Base-by-base conservation (phyloP, 2,329 filamentous ascomycete species). In the Monosporascus sp. region DNA sequence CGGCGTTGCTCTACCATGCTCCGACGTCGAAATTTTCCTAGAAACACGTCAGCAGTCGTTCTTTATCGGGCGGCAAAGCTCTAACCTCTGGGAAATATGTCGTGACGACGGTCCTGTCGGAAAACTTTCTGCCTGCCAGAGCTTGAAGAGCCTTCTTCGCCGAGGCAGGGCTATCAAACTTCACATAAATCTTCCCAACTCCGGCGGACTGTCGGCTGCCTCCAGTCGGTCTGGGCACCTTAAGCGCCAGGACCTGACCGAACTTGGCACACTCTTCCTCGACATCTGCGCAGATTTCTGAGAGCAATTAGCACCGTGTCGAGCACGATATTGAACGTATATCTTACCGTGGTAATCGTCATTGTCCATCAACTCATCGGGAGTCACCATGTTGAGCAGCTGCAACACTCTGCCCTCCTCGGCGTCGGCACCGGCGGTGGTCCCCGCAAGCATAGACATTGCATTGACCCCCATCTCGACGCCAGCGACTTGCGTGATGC, bases 141-240 rank as follows among this genome's bases (percentile, higher is more conserved):
- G 90, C 87, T 64, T 87, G 86, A 53, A 99, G 77, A 7, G 94
- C 95, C 65, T 89, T 92, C 57, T 88, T 87, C 20, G 93, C 89
- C 8, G 86, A 84, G 49, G 91, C 90, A 2, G 82, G 75, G 3
- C 78, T 82, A 59, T 94, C 89, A 67, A 90, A 99, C 70, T 97
- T 97, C 76, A 99, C 87, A 69, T 87, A 99, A 62, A 99, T 97
- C 79, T 97, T 99, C 68, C 94, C 94, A 22, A 99, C 91, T 47
- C 94, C 94, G 31, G 90, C 83, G 22, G 87, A 89, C 68, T 94
- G 88, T 63, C 91, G 85, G 70, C 86, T 89, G 48, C 89, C 90
- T 62, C 89, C 89, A 22, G 83, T 85, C 2, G 94, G 93, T 55
- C 94, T 83, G 5, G 94, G 94, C 54, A 99, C 87, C 77, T 99